These are phyloP conservation scores for Coelastrella sp. DNA, from an alignment of 139 green algal species.

Conservation along the genomic window DNA sequence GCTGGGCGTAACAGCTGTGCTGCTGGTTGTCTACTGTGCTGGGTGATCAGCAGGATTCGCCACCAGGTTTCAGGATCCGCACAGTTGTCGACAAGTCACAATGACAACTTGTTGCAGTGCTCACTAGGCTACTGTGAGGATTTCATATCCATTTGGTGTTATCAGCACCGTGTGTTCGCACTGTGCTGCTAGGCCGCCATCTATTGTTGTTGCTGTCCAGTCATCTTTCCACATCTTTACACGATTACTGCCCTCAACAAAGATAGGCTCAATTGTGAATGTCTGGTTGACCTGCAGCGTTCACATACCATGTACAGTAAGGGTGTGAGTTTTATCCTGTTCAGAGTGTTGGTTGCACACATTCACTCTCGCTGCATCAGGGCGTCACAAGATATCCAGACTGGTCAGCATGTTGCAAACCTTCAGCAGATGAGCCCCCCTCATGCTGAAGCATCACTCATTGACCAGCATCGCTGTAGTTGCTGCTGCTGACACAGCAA, in stretches of 20 bases:
- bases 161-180: conserved; percentile 98
- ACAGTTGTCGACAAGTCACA: too few relatives aligned
- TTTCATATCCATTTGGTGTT: conserved; percentile 87
- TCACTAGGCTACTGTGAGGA: conserved; percentile 80
- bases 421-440: too few relatives aligned
- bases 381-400: too few relatives aligned
- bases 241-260: conserved; percentile 70
- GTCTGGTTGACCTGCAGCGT: conserved; percentile 79
- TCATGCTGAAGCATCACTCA: too few relatives aligned
- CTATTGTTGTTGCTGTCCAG: conserved; percentile 94
- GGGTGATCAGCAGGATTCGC: background rate
- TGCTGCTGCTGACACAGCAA: too few relatives aligned
- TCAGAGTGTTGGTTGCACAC: background rate
- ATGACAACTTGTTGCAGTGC: background rate
- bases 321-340: background rate
- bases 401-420: too few relatives aligned
- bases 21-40: background rate
- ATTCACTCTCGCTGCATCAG: background rate
- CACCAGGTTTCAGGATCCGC: too few relatives aligned
- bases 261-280: conserved; percentile 99
- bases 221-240: conserved; percentile 90
- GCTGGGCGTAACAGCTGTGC: background rate
- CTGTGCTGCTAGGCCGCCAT: conserved; percentile 93
- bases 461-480: too few relatives aligned
- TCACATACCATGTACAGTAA: background rate